Evolutionary conservation across 768 basidiomycete species (phyloP).

Genomic region (Lyophyllum atratum): DNA sequence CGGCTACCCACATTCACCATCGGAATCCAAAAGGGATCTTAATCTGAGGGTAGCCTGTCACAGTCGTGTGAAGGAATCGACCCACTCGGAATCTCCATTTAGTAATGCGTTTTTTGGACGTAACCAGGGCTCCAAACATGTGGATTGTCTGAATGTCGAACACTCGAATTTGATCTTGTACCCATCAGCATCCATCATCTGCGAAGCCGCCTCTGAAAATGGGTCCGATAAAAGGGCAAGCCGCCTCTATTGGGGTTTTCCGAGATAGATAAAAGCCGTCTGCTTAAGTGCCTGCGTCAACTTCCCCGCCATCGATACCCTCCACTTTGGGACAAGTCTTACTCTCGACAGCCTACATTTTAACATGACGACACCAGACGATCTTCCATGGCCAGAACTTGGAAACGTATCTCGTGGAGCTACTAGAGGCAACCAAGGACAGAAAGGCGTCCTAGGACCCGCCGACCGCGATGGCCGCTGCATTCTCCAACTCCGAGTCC

Average conservation of each 20-base stretch:
- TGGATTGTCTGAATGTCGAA: conserved; percentile 24
- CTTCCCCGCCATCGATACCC: conserved; percentile 16
- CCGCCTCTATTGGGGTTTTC: conserved; percentile 9
- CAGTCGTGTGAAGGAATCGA: conserved; percentile 10
- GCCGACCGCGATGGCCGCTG: conserved; percentile 77
- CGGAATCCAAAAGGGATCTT: not conserved
- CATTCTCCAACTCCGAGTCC: conserved; percentile 77
- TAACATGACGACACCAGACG: conserved; percentile 61
- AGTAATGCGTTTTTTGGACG: conserved; percentile 20
- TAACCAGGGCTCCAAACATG: conserved; percentile 29
- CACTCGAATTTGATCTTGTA: conserved; percentile 17
- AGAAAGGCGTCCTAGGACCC: conserved; percentile 75
- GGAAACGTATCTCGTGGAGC: conserved; percentile 85
- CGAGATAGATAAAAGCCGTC: conserved; percentile 15
- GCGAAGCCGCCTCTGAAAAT: conserved; percentile 1
- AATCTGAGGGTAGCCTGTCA: conserved; percentile 9
- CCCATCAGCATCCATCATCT: conserved; percentile 11
- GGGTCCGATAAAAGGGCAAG: not conserved
- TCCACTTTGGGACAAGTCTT: conserved; percentile 19
- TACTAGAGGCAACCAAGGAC: conserved; percentile 83
- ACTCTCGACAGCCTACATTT: conserved; percentile 22
- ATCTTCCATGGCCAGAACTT: conserved; percentile 85
- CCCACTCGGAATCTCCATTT: conserved; percentile 15
- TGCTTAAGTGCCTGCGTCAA: conserved; percentile 10
- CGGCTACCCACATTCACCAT: conserved; percentile 5